Evolutionary conservation across 2,329 filamentous ascomycete species (phyloP).

Genomic region (Microdochium trichocladiopsis): DNA sequence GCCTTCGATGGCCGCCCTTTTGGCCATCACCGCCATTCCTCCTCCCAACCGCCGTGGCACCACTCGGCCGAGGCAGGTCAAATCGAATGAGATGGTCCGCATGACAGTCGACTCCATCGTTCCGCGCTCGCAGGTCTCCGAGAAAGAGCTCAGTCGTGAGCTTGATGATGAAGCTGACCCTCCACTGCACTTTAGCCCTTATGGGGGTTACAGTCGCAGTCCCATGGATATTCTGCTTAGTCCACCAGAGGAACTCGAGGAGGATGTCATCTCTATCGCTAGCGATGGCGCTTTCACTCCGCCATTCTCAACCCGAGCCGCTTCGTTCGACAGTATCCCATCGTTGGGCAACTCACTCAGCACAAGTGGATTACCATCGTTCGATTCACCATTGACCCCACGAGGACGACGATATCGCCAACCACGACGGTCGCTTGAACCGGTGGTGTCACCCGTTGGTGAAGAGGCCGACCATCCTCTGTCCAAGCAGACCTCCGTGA

Average conservation of each 20-base stretch:
- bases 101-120: conserved; percentile 53
- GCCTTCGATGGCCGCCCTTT: conserved; percentile 51
- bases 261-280: conserved; percentile 34
- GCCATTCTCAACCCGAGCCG: conserved; percentile 44
- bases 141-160: conserved; percentile 48
- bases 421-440: conserved; percentile 43
- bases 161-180: conserved; percentile 13
- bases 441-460: conserved; percentile 48
- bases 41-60: conserved; percentile 31
- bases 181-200: conserved; percentile 27
- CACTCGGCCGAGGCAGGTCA: conserved; percentile 17
- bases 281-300: conserved; percentile 48
- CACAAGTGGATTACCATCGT: conserved; percentile 40
- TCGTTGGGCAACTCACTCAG: conserved; percentile 49
- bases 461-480: conserved; percentile 40
- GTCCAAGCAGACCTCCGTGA: conserved; percentile 27
- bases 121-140: conserved; percentile 43
- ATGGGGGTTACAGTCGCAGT: conserved; percentile 28
- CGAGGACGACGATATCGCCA: conserved; percentile 32
- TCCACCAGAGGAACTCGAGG: conserved; percentile 49
- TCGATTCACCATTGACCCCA: conserved; percentile 40
- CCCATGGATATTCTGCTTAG: conserved; percentile 54
- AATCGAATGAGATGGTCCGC: conserved; percentile 6
- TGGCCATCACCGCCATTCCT: conserved; percentile 57
- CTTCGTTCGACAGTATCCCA: conserved; percentile 55